Conservation (phyloP, 2,329 filamentous ascomycete genomes). For the Incumbomyces delicatus region DNA sequence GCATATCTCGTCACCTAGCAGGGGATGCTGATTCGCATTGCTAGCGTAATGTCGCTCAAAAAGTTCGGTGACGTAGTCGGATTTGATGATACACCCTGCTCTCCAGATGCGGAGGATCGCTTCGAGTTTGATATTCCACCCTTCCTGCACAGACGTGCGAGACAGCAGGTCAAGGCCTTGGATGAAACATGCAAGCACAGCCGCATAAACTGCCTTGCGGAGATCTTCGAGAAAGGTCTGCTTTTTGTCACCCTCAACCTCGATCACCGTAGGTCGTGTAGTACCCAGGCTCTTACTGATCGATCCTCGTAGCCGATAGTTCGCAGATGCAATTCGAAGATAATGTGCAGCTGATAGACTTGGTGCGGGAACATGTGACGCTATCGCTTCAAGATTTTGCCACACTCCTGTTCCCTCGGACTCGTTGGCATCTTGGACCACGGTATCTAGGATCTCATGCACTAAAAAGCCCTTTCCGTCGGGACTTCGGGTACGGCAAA, state of each 20-base stretch:
- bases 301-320: constrained; percentile 45
- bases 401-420: constrained; percentile 60
- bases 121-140: constrained; percentile 43
- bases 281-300: constrained; percentile 24
- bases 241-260: constrained; percentile 17
- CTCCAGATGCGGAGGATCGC: constrained; percentile 51
- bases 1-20: constrained; percentile 39
- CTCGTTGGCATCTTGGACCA: constrained; percentile 58
- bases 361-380: constrained; percentile 53
- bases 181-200: constrained; percentile 52
- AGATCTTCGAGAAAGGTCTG: constrained; percentile 48
- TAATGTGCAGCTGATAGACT: constrained; percentile 54
- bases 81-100: constrained; percentile 61
- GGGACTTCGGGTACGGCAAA: constrained; percentile 39
- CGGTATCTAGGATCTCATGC: constrained; percentile 56
- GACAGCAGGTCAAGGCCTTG: constrained; percentile 58
- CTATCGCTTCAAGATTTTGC: constrained; percentile 53
- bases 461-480: constrained; percentile 42
- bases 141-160: constrained; percentile 46
- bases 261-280: neutral
- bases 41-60: constrained; percentile 31
- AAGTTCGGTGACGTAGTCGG: constrained; percentile 54
- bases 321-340: constrained; percentile 54
- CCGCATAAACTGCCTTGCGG: constrained; percentile 49
- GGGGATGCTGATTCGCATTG: constrained; percentile 35